Evolutionary conservation across 805 yeast species (phyloP), one percentile per base, ranked within the genome.

Genomic region (Yamadazyma philogaea): DNA sequence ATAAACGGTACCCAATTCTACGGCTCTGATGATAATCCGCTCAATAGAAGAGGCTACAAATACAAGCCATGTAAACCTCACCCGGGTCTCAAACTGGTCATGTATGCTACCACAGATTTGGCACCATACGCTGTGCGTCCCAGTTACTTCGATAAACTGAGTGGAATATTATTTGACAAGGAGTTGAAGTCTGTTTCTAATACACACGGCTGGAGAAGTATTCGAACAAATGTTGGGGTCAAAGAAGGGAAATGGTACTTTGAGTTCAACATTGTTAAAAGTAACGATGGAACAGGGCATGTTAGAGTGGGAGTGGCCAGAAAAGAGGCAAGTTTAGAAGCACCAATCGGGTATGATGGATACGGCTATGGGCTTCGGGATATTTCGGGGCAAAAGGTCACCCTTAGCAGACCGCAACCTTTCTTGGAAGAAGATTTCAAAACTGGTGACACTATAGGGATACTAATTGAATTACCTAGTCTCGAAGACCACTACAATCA

Each of bases 271-370:
- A 75, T 91, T 1, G 42, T 79, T 4, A 61, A 61, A 21, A 72
- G 74, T 7, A 66, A 61, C 43, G 56, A 64, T 26, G 50, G 19
- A 19, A 32, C 17, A 11, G 42, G 30, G 15, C 91, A 90, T 59
- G 88, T 93, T 1, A 66, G 99, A 21, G 57, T 90, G 21, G 99
- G 99, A 0, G 57, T 91, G 28, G 84, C 84, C 0, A 68, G 98
- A 40, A 74, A 88, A 47, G 98, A 91, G 56, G 93, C 96, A 2
- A 78, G 88, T 38, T 63, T 90, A 34, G 97, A 91, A 52, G 96
- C 95, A 0, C 98, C 99, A 0, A 93, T 90, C 5, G 99, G 99
- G 2, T 87, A 79, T 54, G 98, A 93, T 61, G 91, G 89, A 0
- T 93, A 89, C 64, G 91, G 96, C 0, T 91, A 93, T 61, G 97